Conservation (phyloP, 164 flowering plant species). For the Malania oleifera region DNA sequence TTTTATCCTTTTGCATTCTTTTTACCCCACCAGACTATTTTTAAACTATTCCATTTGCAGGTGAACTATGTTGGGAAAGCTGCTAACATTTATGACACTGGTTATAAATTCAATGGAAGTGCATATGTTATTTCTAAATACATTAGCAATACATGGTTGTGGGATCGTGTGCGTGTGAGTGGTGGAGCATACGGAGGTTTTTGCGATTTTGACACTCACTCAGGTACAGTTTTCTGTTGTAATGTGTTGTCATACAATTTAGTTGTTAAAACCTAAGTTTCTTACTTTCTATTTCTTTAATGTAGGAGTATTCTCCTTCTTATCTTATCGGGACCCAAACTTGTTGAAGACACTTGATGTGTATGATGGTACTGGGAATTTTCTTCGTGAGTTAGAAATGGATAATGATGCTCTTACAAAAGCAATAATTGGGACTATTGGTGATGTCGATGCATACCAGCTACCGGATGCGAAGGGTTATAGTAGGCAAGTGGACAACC, state of each 20-base stretch:
- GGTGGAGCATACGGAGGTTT: slow-evolving; percentile 99
- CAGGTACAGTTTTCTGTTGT: slow-evolving; percentile 47
- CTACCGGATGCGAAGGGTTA: slow-evolving; percentile 99
- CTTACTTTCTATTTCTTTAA: slow-evolving; percentile 11
- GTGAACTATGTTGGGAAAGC: slow-evolving; percentile 99
- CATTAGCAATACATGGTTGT: slow-evolving; percentile 93
- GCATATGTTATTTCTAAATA: slow-evolving; percentile 94
- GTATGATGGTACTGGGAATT: slow-evolving; percentile 79
- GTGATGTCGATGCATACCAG: slow-evolving; percentile 95
- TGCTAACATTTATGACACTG: slow-evolving; percentile 73
- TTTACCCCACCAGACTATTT: neutral
- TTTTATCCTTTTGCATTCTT: neutral
- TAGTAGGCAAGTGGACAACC: slow-evolving; percentile 53
- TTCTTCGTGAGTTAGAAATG: slow-evolving; percentile 76
- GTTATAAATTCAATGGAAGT: slow-evolving; percentile 89
- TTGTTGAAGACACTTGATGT: slow-evolving; percentile 89
- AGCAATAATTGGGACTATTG: slow-evolving; percentile 97
- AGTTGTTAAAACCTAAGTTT: neutral
- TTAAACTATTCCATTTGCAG: slow-evolving; percentile 27
- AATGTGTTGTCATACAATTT: neutral
- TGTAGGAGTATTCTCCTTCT: slow-evolving; percentile 84
- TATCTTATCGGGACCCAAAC: slow-evolving; percentile 97
- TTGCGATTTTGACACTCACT: slow-evolving; percentile 92
- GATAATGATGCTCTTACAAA: slow-evolving; percentile 86
- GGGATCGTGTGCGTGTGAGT: slow-evolving; percentile 98